phyloP scores from a whole-genome alignment of 345 rosid genomes.

The Arabidopsis arenosa region DNA sequence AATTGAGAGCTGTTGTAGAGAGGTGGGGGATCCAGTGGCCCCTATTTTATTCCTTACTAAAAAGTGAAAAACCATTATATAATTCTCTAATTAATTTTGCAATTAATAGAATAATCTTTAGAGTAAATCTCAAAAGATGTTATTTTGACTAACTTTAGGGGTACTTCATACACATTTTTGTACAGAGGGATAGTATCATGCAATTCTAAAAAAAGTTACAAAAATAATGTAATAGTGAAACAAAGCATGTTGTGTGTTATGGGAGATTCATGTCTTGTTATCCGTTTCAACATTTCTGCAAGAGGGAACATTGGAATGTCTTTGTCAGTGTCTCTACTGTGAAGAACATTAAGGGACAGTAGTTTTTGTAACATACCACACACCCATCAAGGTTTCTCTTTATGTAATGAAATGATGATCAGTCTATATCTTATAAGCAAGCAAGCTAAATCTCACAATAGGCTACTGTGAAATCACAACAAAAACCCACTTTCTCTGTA shows the following conservation, averaged over 20 bases:
- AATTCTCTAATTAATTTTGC: background rate
- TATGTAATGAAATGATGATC: background rate
- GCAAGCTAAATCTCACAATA: background rate
- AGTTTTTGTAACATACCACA: conserved; percentile 34
- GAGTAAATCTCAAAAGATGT: background rate
- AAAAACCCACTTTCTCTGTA: background rate
- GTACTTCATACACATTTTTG: conserved; percentile 6
- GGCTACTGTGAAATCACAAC: conserved; percentile 3
- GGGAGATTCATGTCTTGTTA: conserved; percentile 38
- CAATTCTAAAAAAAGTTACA: background rate
- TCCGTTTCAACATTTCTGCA: conserved; percentile 18
- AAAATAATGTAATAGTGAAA: conserved; percentile 20
- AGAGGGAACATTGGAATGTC: conserved; percentile 31
- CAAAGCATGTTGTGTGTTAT: conserved; percentile 26
- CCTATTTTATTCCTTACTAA: conserved; percentile 19
- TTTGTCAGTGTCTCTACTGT: conserved; percentile 36
- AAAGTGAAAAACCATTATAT: background rate
- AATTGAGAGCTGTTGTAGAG: conserved; percentile 28
- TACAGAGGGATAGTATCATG: conserved; percentile 6
- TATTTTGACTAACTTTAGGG: background rate
- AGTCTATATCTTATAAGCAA: background rate
- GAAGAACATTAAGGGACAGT: conserved; percentile 31
- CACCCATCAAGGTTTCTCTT: conserved; percentile 7
- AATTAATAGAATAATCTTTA: conserved; percentile 3
- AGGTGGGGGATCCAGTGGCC: conserved; percentile 28